phyloP scores from a whole-genome alignment of 441 rosid species.

The Melastoma candidum region DNA sequence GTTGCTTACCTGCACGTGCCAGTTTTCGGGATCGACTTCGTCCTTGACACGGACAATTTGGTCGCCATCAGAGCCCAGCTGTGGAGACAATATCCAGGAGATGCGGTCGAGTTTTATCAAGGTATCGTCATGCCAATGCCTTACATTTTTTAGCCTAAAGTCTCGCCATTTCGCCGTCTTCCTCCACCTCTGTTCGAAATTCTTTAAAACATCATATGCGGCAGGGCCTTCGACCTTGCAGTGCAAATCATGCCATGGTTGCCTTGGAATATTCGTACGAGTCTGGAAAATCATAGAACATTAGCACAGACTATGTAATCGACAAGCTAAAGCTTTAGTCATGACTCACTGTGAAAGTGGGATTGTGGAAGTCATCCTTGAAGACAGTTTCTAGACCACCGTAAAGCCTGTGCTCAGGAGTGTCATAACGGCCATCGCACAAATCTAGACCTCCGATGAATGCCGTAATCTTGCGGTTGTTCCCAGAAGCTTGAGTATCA shows the following conservation, averaged over 20 bases:
- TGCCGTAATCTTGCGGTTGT: conserved; percentile 56
- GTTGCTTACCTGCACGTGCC: conserved; percentile 60
- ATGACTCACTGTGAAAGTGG: conserved; percentile 52
- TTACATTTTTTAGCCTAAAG: conserved; percentile 42
- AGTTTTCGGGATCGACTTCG: conserved; percentile 50
- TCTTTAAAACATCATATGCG: conserved; percentile 58
- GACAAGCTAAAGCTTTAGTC: not conserved
- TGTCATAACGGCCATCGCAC: conserved; percentile 78
- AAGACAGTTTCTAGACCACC: conserved; percentile 47
- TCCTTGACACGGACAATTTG: conserved; percentile 21
- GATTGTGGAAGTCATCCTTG: conserved; percentile 57
- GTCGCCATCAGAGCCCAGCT: conserved; percentile 35
- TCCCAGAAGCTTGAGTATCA: conserved; percentile 53
- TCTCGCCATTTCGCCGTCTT: conserved; percentile 57
- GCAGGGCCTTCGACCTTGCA: conserved; percentile 84
- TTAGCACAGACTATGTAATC: too few species aligned
- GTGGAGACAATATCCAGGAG: conserved; percentile 48
- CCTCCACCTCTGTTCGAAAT: conserved; percentile 69
- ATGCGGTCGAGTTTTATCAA: conserved; percentile 54
- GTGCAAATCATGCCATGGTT: conserved; percentile 87
- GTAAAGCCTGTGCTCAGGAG: conserved; percentile 66
- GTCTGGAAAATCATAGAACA: conserved; percentile 21
- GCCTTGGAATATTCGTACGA: conserved; percentile 42
- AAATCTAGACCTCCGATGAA: conserved; percentile 76
- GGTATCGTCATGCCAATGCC: conserved; percentile 47